These are phyloP conservation scores for Fusarium proliferatum DNA, from an alignment of 2,329 filamentous ascomycete genomes.

Conservation along the genomic window DNA sequence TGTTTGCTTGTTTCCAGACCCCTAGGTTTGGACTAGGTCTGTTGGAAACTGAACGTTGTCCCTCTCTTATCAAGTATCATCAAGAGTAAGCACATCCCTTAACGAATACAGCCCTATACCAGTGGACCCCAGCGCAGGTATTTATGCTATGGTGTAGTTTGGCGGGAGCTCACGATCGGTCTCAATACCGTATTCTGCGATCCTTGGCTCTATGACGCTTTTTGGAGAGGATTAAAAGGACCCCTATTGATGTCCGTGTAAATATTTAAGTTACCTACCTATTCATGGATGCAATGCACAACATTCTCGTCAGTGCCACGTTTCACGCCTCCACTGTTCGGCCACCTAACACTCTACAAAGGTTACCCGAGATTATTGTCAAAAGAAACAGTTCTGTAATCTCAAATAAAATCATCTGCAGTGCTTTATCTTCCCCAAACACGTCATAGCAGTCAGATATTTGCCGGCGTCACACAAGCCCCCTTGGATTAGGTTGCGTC, in stretches of 20 bases:
- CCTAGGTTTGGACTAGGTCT: no score
- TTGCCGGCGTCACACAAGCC: constrained; percentile 8
- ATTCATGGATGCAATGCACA: neutral
- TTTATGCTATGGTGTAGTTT: neutral
- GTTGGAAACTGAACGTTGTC: no score
- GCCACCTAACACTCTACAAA: neutral
- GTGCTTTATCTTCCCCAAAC: neutral
- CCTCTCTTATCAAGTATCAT: neutral
- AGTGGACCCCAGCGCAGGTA: no score
- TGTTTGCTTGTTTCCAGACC: neutral
- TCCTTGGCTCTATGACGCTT: neutral
- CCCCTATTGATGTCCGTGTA: neutral
- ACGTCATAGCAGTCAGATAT: constrained; percentile 26
- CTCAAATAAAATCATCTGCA: neutral
- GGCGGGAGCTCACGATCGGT: no score
- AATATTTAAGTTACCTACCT: neutral
- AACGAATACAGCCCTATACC: neutral
- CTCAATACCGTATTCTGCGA: neutral
- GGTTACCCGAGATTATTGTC: neutral
- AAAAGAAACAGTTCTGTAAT: neutral
- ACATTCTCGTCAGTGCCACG: neutral
- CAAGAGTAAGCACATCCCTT: neutral
- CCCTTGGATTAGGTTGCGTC: constrained; percentile 28
- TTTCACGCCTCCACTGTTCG: neutral
- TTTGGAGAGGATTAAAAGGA: neutral